A percentile compares a stretch with the other conserved stretches of the same genome.
These are phyloP conservation scores for Phytophthora tubulina DNA, from an alignment of 352 stramenopile genomes.

Conservation along the genomic window DNA sequence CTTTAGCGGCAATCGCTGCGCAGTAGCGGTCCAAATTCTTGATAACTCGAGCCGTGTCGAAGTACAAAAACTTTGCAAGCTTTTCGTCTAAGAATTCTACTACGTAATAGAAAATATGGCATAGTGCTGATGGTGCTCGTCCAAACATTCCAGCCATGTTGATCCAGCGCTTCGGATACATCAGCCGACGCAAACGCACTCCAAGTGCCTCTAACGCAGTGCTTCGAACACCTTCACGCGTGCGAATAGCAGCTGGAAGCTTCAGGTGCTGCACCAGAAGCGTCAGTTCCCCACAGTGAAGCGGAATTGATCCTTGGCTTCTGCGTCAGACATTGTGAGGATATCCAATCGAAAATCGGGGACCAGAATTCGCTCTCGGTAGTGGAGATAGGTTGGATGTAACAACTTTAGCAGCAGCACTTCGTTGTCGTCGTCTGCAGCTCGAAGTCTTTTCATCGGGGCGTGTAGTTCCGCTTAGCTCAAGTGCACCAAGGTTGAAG, in stretches of 20 bases:
- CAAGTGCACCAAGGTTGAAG: too few relatives aligned
- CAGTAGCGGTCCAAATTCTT: constrained; percentile 5
- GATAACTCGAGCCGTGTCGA: constrained; percentile 1
- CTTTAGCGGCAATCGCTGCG: not conserved
- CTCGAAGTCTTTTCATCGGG: not conserved
- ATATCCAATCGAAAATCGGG: constrained; percentile 18
- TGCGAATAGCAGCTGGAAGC: not conserved
- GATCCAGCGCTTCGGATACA: constrained; percentile 18
- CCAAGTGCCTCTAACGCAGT: not conserved
- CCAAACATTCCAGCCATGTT: constrained; percentile 26
- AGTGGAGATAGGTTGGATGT: not conserved
- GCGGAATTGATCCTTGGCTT: constrained; percentile 21
- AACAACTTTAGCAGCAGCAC: not conserved
- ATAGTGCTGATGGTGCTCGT: constrained; percentile 11
- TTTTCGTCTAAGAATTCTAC: constrained; percentile 1
- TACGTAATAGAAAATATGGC: constrained; percentile 8
- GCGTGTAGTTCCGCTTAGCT: too few relatives aligned
- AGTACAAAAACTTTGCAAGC: not conserved
- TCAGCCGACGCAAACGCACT: constrained; percentile 2
- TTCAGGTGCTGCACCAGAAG: not conserved
- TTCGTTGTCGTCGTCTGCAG: not conserved
- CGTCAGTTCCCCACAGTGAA: constrained; percentile 2
- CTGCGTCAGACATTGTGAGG: not conserved
- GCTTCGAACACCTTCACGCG: constrained; percentile 1
- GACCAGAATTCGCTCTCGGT: constrained; percentile 7